Evolutionary conservation across 1,284 basidiomycete species (phyloP).

Genomic region (Neonothopanus nambi): DNA sequence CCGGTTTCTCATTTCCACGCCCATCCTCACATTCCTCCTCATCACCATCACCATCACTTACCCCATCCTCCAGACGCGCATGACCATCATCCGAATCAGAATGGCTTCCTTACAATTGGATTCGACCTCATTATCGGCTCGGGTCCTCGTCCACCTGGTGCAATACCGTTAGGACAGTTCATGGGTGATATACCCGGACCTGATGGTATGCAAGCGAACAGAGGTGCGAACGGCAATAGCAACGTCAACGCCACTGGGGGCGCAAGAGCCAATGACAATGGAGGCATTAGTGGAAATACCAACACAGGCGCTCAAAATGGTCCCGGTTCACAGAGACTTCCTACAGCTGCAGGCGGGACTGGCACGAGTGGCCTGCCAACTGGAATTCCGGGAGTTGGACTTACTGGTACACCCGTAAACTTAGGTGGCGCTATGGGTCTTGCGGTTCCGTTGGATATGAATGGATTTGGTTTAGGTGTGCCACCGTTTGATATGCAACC

Average conservation of each 20-base stretch:
- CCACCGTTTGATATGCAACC: no score
- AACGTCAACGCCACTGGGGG: no score
- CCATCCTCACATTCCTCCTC: background rate
- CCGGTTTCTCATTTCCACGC: no score
- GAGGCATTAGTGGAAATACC: background rate
- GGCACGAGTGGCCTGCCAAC: background rate
- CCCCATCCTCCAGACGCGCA: background rate
- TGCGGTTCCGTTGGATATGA: no score
- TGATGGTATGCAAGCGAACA: background rate
- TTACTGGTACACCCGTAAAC: background rate
- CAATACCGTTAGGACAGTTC: background rate
- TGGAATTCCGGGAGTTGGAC: background rate
- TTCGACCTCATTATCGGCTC: conserved; percentile 24
- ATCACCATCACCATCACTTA: background rate
- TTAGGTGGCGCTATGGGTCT: background rate
- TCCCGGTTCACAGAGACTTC: background rate
- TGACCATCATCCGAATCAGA: background rate
- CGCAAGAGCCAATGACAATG: background rate
- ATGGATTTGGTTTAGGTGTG: no score
- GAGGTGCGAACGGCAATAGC: no score
- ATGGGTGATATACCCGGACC: no score
- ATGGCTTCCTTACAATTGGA: conserved; percentile 24
- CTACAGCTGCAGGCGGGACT: background rate
- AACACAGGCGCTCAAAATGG: no score
- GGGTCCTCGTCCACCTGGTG: background rate